Conservation (phyloP, 2,329 filamentous ascomycete species). For the Parasarocladium wereldwijsianum region DNA sequence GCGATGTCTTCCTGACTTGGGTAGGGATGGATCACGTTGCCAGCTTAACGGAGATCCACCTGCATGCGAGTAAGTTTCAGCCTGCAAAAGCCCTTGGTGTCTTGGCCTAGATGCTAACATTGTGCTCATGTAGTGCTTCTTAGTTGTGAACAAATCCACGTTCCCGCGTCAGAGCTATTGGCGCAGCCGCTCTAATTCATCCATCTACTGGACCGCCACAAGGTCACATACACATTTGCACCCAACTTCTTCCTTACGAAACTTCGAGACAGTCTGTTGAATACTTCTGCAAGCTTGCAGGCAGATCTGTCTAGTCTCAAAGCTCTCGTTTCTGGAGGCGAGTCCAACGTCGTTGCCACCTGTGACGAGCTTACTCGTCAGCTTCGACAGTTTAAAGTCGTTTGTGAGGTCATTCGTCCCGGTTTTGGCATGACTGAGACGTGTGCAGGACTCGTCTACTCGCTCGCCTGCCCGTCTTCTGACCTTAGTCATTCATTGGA, state of each 20-base stretch:
- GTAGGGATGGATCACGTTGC: constrained; percentile 39
- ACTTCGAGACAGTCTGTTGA: constrained; percentile 6
- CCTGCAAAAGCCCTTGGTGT: no score
- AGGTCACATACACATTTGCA: constrained; percentile 27
- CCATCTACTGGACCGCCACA: constrained; percentile 19
- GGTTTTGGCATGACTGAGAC: constrained; percentile 39
- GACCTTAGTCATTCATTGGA: constrained; percentile 15
- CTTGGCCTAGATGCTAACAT: no score
- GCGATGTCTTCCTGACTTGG: constrained; percentile 29
- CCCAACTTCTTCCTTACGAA: constrained; percentile 21
- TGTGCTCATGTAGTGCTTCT: no score
- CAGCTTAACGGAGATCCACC: constrained; percentile 33
- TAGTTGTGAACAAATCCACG: constrained; percentile 28
- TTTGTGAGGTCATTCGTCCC: constrained; percentile 18
- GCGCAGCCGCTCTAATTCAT: constrained; percentile 22
- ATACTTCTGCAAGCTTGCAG: neutral
- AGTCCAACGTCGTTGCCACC: constrained; percentile 24
- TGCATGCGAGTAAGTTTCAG: constrained; percentile 20
- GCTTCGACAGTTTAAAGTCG: constrained; percentile 17
- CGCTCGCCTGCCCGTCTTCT: constrained; percentile 21
- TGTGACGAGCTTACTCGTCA: constrained; percentile 13
- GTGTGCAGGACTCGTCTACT: constrained; percentile 32
- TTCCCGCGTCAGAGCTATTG: constrained; percentile 24
- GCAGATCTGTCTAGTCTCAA: constrained; percentile 13
- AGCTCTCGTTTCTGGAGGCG: constrained; percentile 26